Base-by-base conservation (phyloP, 1,139 yeast species). In the Candida pseudoviswanathii region DNA sequence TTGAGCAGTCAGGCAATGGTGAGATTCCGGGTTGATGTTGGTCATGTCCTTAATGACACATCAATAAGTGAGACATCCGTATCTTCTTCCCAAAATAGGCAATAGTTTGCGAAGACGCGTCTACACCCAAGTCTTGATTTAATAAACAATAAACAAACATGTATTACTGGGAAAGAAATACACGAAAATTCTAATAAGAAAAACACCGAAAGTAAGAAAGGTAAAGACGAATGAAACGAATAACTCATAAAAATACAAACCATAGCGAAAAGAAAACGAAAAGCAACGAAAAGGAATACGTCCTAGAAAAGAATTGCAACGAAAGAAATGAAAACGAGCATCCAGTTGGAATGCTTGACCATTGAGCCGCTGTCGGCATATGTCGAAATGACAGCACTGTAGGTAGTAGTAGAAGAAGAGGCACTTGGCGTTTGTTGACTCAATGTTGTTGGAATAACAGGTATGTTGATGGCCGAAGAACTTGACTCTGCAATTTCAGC, bases 301-400 rank as follows among this genome's bases (percentile, higher is more conserved):
- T 5, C 9, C 40, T 36, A 36, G 22, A 36, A 7, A 36, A 36
- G 21, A 42, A 42, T 9, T 2, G 45, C 11, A 25, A 33, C 5
- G 16, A 42, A 33, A 6, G 37, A 11, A 31, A 11, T 9, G 3
- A 44, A 24, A 9, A 21, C n/a, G 7, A 24, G 5, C n/a, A 44
- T n/a, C 30, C 36, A 22, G 16, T 31, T 34, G 6, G 46, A 37
- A 16, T 22, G 22, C 22, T 37, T 21, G 10, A 26, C 29, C 7
- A 11, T 26, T 4, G 47, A 39, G 3, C 43, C 43, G 1, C 40
- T 32, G 6, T 24, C 47, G 16, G 30, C 40, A 32, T 44, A 44
- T 3, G 46, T 38, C 9, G 39, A 16, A 16, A 43, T 43, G 6
- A 10, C 41, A n/a, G 24, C 21, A 36, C 11, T 22, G 24, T 36